Base-by-base conservation (phyloP, 2,329 filamentous ascomycete species). In the Aspergillus hiratsukae region DNA sequence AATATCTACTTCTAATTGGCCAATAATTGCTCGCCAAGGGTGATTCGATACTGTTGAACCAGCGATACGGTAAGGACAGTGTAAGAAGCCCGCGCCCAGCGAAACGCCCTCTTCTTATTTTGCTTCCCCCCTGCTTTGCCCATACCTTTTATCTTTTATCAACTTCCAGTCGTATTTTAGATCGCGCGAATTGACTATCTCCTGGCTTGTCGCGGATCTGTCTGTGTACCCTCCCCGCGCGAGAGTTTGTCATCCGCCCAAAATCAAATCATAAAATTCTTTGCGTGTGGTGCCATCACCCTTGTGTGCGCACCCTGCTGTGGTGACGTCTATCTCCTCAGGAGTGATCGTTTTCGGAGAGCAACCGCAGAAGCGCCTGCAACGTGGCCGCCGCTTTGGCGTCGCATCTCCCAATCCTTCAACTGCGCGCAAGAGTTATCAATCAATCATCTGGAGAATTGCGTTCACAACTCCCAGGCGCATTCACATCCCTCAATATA, bases 331-430 rank as follows among this genome's bases (percentile, higher is more conserved):
- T 58, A 35, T 55, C 50, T 25, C 49, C 52, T 59, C 50, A 48
- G 52, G 48, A 52, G 25, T 28, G 53, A 55, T 48, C 48, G 17
- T 27, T 35, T 35, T 35, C 31, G 31, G 31, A 35, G 27, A 58
- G 54, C 55, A 51, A 55, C 59, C 29, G 54, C 37, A 57, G 71
- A 76, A 72, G 71, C 76, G 69, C 74, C 72, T 73, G 72, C 74
- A 72, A 76, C 74, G 74, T 77, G 74, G 73, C 72, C 69, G 70
- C 61, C 71, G 66, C 64, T 63, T 57, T 62, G 64, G 65, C 67
- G 65, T 65, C 66, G 69, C 69, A 72, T 66, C 64, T 61, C 59
- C 49, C 23, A 48, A 58, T 52, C 50, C 56, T 57, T 54, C 57
- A 23, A 23, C 61, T 54, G 52, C 51, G 41, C n/a, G 45, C 43